These are phyloP conservation scores for Kwoniella shandongensis DNA, from an alignment of 768 basidiomycete genomes.

Conservation along the genomic window DNA sequence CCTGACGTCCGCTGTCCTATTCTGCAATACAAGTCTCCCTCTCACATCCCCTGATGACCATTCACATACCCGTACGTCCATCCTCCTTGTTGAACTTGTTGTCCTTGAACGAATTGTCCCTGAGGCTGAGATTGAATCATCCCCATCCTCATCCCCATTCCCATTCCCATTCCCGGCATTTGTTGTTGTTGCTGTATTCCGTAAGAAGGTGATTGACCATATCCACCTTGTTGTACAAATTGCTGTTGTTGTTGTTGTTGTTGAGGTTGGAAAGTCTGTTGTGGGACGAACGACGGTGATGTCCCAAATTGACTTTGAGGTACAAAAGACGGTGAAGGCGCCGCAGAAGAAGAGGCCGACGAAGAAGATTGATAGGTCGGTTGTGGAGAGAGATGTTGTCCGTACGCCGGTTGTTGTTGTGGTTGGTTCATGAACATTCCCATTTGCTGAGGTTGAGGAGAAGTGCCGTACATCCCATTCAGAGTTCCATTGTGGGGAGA, in stretches of 20 bases:
- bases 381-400: conserved; percentile 1
- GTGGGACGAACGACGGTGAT: conserved; percentile 3
- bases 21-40: too few relatives aligned
- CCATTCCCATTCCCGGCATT: conserved; percentile 6
- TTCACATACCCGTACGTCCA: too few relatives aligned
- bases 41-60: too few relatives aligned
- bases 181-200: conserved; percentile 1
- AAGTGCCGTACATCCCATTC: neutral
- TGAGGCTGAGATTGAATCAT: neutral
- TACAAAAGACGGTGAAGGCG: conserved; percentile 1
- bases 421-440: neutral
- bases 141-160: conserved; percentile 1
- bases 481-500: neutral
- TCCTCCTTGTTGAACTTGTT: too few relatives aligned
- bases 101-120: too few relatives aligned
- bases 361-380: neutral
- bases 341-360: neutral
- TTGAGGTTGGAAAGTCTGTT: neutral
- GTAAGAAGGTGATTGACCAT: neutral
- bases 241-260: conserved; percentile 5
- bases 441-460: conserved; percentile 2
- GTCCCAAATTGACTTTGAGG: conserved; percentile 1
- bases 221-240: neutral
- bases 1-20: too few relatives aligned
- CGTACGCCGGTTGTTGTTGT: neutral